Evolutionary conservation across 2,329 filamentous ascomycete species (phyloP), one percentile per base, ranked within the genome.

Genomic region (Microsporum canis): DNA sequence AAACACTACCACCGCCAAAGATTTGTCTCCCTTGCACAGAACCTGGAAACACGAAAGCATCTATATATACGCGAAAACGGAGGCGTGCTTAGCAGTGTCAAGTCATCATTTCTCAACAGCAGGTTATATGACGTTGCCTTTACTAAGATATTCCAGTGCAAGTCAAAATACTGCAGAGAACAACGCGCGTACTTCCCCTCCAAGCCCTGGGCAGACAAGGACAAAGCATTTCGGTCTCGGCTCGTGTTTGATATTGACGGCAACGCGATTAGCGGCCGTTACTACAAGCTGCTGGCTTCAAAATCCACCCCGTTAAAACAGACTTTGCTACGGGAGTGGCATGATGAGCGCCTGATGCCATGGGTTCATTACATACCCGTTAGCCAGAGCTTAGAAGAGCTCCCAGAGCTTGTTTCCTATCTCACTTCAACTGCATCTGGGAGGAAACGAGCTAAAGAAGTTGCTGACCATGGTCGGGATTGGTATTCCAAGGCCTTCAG

Each of bases 341-440:
- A 69, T 60, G 67, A 68, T 51, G 64, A 68, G 1, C 65, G 67
- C 23, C 60, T 68, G 0, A 17, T 61, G 12, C 64, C 65, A 5
- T 68, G 66, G 66, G 64, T 66, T 41, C 68, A 68, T 58, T 68
- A 68, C 47, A 64, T 68, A 23, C 67, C 66, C 0, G 65, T 67
- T n/a, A 66, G 65, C 29, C 62, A 63, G 39, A 63, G 65, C 45
- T 63, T 68, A 63, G 64, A 63, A 41, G 66, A 68, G 41, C 61
- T 68, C 3, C 65, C 64, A 6, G 65, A 66, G 49, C 36, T 68
- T 14, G 59, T 68, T 10, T 41, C n/a, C 5, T 68, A 65, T 59
- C 56, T 68, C 17, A 63, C 64, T 8, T 65, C 65, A 3, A 65
- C 58, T 49, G 17, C 51, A 17, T n/a, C 49, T 14, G 65, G 65